phyloP scores from a whole-genome alignment of 352 stramenopile genomes.

The Phytophthora foliorum region DNA sequence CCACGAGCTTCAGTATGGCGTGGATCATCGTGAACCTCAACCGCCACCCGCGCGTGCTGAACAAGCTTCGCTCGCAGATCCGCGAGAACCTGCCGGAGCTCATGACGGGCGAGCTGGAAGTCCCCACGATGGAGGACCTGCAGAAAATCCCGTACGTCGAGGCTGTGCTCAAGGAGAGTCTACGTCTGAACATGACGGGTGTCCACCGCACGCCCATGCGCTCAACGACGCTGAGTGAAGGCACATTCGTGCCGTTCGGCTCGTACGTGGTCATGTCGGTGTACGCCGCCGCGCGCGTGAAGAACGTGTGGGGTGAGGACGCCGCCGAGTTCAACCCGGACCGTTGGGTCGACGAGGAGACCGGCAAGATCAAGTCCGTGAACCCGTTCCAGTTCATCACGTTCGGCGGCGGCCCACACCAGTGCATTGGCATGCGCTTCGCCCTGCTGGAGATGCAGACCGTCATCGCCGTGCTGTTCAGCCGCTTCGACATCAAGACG shows the following conservation, averaged over 20 bases:
- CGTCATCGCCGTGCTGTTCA: conserved; percentile 46
- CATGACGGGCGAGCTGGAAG: conserved; percentile 38
- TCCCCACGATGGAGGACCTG: conserved; percentile 59
- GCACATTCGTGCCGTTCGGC: conserved; percentile 58
- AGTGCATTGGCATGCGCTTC: conserved; percentile 62
- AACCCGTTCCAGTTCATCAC: conserved; percentile 67
- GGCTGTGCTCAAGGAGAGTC: conserved; percentile 66
- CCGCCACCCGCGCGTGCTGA: conserved; percentile 54
- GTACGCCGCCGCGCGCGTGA: conserved; percentile 61
- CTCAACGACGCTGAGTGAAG: conserved; percentile 68
- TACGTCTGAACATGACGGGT: conserved; percentile 68
- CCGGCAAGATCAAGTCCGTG: conserved; percentile 44
- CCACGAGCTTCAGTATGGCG: conserved; percentile 61
- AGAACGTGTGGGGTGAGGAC: conserved; percentile 62
- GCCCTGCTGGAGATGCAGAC: conserved; percentile 64
- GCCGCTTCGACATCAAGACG: conserved; percentile 51
- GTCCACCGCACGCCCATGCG: conserved; percentile 45
- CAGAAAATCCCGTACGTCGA: conserved; percentile 71
- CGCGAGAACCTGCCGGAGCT: conserved; percentile 40
- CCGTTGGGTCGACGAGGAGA: conserved; percentile 60
- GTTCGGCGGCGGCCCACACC: conserved; percentile 64
- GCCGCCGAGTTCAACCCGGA: conserved; percentile 52
- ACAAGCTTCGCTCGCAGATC: conserved; percentile 52
- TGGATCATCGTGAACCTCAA: conserved; percentile 75
- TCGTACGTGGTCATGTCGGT: conserved; percentile 58